Percentiles rank a stretch among this genome's conserved stretches.
These are phyloP conservation scores for Vigna hirtella DNA, from an alignment of 306 rosid species.

Conservation along the genomic window DNA sequence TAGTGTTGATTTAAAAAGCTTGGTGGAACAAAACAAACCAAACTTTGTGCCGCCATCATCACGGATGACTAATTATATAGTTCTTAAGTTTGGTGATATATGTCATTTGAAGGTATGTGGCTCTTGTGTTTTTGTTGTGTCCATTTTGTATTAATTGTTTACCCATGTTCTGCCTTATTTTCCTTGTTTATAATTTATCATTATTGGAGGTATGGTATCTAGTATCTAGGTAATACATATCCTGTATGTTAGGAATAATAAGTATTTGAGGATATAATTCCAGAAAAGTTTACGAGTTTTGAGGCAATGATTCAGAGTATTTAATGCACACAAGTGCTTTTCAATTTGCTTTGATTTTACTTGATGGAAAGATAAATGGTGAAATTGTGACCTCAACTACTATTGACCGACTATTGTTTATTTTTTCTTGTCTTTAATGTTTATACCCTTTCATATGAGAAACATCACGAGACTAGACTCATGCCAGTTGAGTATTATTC, in stretches of 20 bases:
- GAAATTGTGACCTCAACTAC: constrained; percentile 10
- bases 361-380: neutral
- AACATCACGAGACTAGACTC: neutral
- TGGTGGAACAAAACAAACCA: constrained; percentile 87
- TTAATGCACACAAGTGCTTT: constrained; percentile 20
- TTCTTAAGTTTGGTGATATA: constrained; percentile 83
- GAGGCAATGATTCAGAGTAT: constrained; percentile 5
- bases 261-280: neutral
- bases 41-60: constrained; percentile 89
- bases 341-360: constrained; percentile 31
- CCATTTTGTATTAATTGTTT: neutral
- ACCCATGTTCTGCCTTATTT: constrained; percentile 5
- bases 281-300: neutral
- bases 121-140: constrained; percentile 8
- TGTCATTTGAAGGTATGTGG: constrained; percentile 61
- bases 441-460: constrained; percentile 20
- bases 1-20: constrained; percentile 92
- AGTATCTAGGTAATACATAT: neutral
- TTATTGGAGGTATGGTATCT: constrained; percentile 9
- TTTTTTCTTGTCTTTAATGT: neutral
- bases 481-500: constrained; percentile 3
- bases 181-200: constrained; percentile 9
- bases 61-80: constrained; percentile 89
- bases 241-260: constrained; percentile 5
- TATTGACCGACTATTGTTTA: neutral